Percentiles rank a stretch among this genome's conserved stretches.
phyloP scores from a whole-genome alignment of 495 filamentous ascomycete species.

The Daldinia loculata region DNA sequence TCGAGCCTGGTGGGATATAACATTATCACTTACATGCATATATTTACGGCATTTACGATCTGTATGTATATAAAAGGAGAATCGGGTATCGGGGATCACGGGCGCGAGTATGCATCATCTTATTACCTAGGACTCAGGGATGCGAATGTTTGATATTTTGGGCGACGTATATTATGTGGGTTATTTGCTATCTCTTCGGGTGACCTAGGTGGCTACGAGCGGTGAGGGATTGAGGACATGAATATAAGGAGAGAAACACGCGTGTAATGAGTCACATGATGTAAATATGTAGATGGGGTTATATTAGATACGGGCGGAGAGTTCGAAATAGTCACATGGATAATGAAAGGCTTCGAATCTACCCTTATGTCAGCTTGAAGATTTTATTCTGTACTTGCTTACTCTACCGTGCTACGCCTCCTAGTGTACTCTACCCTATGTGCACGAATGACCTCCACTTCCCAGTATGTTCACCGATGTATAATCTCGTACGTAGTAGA shows the following conservation, averaged over 20 bases:
- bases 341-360: not conserved
- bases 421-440: not conserved
- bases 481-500: not conserved
- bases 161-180: not conserved
- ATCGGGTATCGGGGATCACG: not conserved
- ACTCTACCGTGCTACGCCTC: not conserved
- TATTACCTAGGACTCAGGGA: not conserved
- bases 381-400: not conserved
- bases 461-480: not conserved
- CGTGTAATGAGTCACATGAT: slow-evolving; percentile 28
- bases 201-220: slow-evolving; percentile 2
- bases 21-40: slow-evolving; percentile 15
- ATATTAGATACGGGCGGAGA: not conserved
- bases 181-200: not conserved
- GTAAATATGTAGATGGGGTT: slow-evolving; percentile 6
- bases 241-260: slow-evolving; percentile 3
- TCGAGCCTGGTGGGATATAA: not conserved
- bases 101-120: not conserved
- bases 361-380: not conserved
- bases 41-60: slow-evolving; percentile 27
- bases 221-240: slow-evolving; percentile 1
- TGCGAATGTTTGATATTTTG: not conserved
- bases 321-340: not conserved
- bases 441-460: not conserved
- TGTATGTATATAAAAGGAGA: slow-evolving; percentile 28